Conservation (phyloP, 2,329 filamentous ascomycete genomes). For the Drechslerella dactyloides region DNA sequence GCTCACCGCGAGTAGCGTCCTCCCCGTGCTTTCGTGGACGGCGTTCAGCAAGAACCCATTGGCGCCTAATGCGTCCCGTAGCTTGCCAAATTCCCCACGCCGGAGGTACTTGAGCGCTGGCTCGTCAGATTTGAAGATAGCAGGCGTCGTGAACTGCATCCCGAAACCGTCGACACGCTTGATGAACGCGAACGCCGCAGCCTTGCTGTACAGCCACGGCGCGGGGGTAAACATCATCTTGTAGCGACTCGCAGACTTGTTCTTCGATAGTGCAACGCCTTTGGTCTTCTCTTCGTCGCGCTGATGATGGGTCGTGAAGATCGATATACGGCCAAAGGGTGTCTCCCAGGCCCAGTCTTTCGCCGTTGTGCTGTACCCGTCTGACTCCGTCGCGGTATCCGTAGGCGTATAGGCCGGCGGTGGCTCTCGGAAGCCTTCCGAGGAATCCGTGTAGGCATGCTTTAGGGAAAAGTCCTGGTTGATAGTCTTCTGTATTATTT, state of each 20-base stretch:
- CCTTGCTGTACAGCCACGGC: conserved; percentile 40
- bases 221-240: conserved; percentile 43
- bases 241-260: conserved; percentile 45
- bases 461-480: conserved; percentile 22
- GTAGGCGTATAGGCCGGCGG: conserved; percentile 32
- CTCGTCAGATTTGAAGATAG: conserved; percentile 43
- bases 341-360: conserved; percentile 46
- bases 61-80: conserved; percentile 21
- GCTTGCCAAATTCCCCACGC: conserved; percentile 32
- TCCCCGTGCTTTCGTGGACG: conserved; percentile 34
- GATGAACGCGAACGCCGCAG: conserved; percentile 42
- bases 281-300: conserved; percentile 11
- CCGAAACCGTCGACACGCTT: conserved; percentile 39
- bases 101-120: conserved; percentile 34
- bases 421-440: conserved; percentile 8
- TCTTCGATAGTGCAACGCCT: conserved; percentile 14
- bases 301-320: conserved; percentile 36
- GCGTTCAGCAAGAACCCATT: conserved; percentile 43
- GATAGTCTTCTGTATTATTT: conserved; percentile 41
- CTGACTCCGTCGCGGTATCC: neutral
- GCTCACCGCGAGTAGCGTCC: conserved; percentile 36
- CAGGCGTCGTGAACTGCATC: conserved; percentile 43
- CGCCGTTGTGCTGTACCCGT: conserved; percentile 25
- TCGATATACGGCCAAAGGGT: conserved; percentile 44
- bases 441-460: neutral